A percentile compares a stretch with the other conserved stretches of the same genome.
phyloP scores from a whole-genome alignment of 192 early-diverging fungal species.

The Allomyces macrogynus region DNA sequence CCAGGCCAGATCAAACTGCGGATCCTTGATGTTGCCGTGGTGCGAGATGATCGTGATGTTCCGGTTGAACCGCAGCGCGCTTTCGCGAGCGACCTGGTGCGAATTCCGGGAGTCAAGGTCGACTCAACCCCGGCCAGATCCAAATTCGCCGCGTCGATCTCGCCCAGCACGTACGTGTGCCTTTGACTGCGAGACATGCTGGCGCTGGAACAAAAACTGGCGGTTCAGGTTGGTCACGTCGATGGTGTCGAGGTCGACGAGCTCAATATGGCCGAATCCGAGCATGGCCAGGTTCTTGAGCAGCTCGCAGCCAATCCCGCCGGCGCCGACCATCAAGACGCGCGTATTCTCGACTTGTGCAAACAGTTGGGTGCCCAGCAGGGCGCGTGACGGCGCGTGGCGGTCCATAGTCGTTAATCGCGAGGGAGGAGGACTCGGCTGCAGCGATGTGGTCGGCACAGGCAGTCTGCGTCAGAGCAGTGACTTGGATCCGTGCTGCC shows the following conservation, averaged over 20 bases:
- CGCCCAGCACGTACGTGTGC: conserved; percentile 37
- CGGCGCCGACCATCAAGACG: conserved; percentile 57
- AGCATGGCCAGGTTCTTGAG: conserved; percentile 81
- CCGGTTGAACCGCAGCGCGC: conserved; percentile 73
- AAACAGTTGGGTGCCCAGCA: no score
- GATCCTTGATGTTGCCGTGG: conserved; percentile 76
- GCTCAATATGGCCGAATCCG: conserved; percentile 63
- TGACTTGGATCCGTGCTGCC: no score
- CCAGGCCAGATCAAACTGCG: conserved; percentile 67
- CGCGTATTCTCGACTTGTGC: conserved; percentile 6
- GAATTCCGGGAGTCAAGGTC: neutral
- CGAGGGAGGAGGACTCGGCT: no score
- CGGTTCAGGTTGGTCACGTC: conserved; percentile 95
- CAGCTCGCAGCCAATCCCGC: conserved; percentile 97
- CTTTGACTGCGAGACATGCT: conserved; percentile 84
- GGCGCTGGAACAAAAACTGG: conserved; percentile 94
- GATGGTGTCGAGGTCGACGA: conserved; percentile 95
- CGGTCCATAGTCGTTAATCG: no score
- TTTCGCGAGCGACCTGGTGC: conserved; percentile 52
- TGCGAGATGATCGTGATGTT: conserved; percentile 46
- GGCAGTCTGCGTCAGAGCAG: no score
- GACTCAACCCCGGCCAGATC: neutral
- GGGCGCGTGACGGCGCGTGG: no score
- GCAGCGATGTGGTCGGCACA: no score
- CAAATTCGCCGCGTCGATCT: neutral